phyloP scores from a whole-genome alignment of 306 rosid genomes.

The Quercus variabilis region DNA sequence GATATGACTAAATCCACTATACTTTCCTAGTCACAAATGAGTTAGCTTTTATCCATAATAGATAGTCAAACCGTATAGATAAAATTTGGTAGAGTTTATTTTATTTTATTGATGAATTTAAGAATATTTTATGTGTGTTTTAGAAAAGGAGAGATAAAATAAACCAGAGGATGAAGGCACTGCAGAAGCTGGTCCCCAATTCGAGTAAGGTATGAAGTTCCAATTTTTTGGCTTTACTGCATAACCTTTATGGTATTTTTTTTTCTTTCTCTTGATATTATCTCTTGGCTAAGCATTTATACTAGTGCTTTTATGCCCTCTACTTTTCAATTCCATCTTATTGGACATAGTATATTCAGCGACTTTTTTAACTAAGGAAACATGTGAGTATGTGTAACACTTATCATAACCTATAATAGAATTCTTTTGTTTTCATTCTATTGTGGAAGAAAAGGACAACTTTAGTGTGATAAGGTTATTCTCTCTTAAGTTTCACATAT shows the following conservation, averaged over 20 bases:
- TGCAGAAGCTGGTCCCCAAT: conserved; percentile 98
- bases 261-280: not conserved
- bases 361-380: too few relatives aligned
- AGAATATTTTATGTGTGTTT: not conserved
- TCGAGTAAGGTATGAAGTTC: conserved; percentile 82
- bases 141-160: conserved; percentile 99
- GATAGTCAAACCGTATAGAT: not conserved
- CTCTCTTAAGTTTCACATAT: too few relatives aligned
- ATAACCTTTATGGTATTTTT: not conserved
- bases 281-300: not conserved
- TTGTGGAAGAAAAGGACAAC: too few relatives aligned
- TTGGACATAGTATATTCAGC: too few relatives aligned
- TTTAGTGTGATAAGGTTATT: too few relatives aligned
- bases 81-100: not conserved
- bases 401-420: too few relatives aligned
- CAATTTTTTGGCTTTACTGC: conserved; percentile 21
- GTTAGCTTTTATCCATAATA: not conserved
- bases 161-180: conserved; percentile 91
- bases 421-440: too few relatives aligned
- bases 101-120: not conserved
- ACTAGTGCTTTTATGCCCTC: too few relatives aligned
- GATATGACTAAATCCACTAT: not conserved
- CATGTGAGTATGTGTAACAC: too few relatives aligned
- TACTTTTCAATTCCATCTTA: too few relatives aligned
- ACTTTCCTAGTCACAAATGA: not conserved